Conservation (phyloP, 257 asterid genomes). For the Solanum ahanhuiri region DNA sequence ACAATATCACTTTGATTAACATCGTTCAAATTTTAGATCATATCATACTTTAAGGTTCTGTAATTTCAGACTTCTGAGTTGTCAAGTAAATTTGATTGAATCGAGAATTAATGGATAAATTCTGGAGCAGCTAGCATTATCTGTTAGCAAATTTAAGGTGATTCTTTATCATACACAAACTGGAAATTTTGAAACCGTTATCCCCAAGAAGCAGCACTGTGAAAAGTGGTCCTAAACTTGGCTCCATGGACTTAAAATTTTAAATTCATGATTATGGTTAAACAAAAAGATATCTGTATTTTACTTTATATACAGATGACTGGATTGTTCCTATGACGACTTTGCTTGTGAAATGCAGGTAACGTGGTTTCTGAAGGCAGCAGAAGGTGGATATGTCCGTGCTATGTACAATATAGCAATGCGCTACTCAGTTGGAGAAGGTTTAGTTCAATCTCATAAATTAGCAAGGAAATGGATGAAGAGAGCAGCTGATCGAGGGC, state of each 20-base stretch:
- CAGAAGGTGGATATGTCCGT: conserved; percentile 88
- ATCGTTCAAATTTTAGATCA: background rate
- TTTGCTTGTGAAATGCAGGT: conserved; percentile 34
- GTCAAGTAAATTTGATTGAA: background rate
- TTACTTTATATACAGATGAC: background rate
- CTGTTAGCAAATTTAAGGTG: background rate
- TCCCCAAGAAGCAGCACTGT: background rate
- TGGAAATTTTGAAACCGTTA: background rate
- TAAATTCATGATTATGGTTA: background rate
- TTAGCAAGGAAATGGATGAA: conserved; percentile 93
- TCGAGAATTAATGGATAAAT: background rate
- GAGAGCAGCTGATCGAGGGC: conserved; percentile 87
- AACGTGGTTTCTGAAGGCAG: conserved; percentile 72
- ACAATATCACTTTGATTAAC: background rate
- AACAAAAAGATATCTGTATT: background rate
- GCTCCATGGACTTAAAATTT: background rate
- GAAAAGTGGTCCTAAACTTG: background rate
- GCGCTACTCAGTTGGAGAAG: conserved; percentile 78
- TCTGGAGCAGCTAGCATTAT: background rate
- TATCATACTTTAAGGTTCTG: background rate
- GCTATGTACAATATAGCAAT: conserved; percentile 88
- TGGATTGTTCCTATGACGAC: background rate
- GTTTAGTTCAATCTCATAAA: conserved; percentile 46
- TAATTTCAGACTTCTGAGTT: background rate
- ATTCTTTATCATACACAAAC: background rate